Percentiles rank a stretch among this genome's conserved stretches.
phyloP scores from a whole-genome alignment of 257 asterid genomes.

The Solanum corneliomulleri region DNA sequence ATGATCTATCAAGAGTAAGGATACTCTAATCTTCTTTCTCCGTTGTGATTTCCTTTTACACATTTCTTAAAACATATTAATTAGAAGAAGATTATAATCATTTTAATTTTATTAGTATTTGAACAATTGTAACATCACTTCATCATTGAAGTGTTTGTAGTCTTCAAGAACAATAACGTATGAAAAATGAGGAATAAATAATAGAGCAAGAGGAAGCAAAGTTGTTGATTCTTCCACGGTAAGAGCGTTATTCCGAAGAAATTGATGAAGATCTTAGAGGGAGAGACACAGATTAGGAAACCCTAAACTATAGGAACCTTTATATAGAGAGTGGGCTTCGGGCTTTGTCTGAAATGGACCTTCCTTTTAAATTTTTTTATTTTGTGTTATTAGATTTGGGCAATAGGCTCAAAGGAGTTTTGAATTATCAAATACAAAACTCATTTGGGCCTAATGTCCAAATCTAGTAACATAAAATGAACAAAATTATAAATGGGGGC shows the following conservation, averaged over 20 bases:
- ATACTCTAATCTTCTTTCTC: background rate
- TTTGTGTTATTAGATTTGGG: background rate
- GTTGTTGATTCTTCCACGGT: background rate
- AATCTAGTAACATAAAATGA: background rate
- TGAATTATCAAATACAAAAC: too few relatives aligned
- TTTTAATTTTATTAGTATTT: too few relatives aligned
- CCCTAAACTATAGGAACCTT: background rate
- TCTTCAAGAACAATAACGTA: too few relatives aligned
- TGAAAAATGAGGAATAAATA: background rate
- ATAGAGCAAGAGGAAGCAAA: background rate
- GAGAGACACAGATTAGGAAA: background rate
- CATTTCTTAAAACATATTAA: too few relatives aligned
- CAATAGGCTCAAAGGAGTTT: too few relatives aligned
- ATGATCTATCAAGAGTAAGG: too few relatives aligned
- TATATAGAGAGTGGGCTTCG: background rate
- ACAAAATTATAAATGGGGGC: background rate
- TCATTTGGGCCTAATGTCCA: background rate
- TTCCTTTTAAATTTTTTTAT: too few relatives aligned
- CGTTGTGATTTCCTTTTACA: background rate
- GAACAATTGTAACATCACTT: background rate
- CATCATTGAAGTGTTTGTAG: background rate
- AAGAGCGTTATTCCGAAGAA: background rate
- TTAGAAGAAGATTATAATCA: background rate
- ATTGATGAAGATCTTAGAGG: background rate
- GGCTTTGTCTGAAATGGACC: background rate